These are phyloP conservation scores for Monosporascus ibericus DNA, from an alignment of 2,329 filamentous ascomycete genomes.

Conservation along the genomic window DNA sequence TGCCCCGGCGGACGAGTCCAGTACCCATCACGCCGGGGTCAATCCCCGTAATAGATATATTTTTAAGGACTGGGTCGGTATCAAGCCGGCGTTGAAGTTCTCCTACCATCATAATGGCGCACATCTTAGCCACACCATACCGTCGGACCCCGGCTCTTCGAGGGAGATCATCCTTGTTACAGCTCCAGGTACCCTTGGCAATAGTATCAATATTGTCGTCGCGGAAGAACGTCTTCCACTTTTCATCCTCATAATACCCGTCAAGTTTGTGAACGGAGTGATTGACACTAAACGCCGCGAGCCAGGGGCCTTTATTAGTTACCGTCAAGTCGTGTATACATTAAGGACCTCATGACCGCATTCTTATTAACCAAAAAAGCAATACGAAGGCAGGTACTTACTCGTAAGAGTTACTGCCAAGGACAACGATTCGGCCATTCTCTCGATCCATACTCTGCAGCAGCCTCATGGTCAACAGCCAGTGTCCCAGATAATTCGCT, in stretches of 20 bases:
- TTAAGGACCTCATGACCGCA: too few relatives aligned
- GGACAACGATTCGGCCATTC: not conserved
- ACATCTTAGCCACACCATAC: not conserved
- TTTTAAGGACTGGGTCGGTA: not conserved
- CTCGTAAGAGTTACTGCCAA: not conserved
- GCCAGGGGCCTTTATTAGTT: not conserved
- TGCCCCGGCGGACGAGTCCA: not conserved
- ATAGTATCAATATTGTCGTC: not conserved
- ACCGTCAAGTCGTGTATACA: not conserved
- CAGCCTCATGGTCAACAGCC: conserved; percentile 15
- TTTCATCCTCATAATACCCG: not conserved
- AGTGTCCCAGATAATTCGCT: conserved; percentile 16
- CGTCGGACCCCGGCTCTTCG: not conserved
- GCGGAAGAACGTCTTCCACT: conserved; percentile 1
- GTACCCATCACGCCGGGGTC: not conserved
- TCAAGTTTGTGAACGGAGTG: not conserved
- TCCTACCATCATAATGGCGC: not conserved
- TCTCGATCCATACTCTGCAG: conserved; percentile 17
- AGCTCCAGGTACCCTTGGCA: not conserved
- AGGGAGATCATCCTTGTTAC: not conserved
- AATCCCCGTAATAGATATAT: not conserved
- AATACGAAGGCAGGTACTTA: not conserved
- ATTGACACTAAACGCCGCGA: not conserved
- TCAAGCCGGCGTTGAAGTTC: not conserved
- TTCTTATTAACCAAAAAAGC: too few relatives aligned